Evolutionary conservation across 306 rosid genomes (phyloP), one percentile per base, ranked within the genome.

Genomic region (Parietaria judaica): DNA sequence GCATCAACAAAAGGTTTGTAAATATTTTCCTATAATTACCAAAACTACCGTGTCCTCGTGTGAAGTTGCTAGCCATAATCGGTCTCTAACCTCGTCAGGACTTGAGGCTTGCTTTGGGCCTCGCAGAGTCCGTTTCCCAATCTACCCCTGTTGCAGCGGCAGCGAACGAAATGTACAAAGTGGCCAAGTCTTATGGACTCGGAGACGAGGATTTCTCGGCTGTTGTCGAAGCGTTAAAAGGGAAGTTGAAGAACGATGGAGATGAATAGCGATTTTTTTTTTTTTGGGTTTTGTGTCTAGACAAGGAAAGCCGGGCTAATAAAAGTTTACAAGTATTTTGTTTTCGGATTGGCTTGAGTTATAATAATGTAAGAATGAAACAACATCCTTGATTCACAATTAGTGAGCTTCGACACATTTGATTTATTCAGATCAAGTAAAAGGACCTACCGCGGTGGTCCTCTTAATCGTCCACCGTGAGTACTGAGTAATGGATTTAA

Each of bases 171-270:
- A 71, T 92, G 34, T 92, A 86, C 67, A 88, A 92, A 76, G 95
- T 88, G 55, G 98, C 98, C 60, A 92, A 92, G 58, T 88, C 94
- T 7, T 74, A 80, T 34, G 98, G 96, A 62, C 89, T 85, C 45
- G 76, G 92, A 15, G 96, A 91, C 68, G 77, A 85, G 43, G 98
- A 91, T 74, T 91, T 91, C 78, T 91, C 98, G 65, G 98, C 98
- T 5, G 96, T 91, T 78, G 80, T 91, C 58, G 95, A 91, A 80
- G 86, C 95, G 31, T 77, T 91, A 76, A 91, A 86, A 75, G 69
- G 86, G 61, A 88, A 80, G 79, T 60, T 79, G 70, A 76, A 81
- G 16, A 23, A 23, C 31, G 31, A 23, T 2, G 62, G 75, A 54
- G 67, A 73, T 50, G 59, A 57, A 55, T 54, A 36, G 50, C 16